Evolutionary conservation across 352 stramenopile genomes (phyloP), one percentile per base, ranked within the genome.

Genomic region (Pythium chondricola): DNA sequence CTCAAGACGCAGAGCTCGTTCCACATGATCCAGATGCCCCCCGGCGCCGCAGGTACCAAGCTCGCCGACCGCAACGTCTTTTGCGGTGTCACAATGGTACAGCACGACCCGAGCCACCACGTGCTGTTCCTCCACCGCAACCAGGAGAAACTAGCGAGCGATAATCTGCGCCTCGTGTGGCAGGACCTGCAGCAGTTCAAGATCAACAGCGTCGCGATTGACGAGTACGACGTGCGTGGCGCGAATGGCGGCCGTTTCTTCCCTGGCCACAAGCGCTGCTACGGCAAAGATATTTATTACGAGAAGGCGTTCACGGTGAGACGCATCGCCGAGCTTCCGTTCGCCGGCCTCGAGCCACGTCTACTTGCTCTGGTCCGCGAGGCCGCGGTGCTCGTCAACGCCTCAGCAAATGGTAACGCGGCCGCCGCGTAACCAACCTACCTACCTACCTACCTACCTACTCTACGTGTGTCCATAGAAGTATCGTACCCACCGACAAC

Each of bases 291-390:
- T 13, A 30, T 45, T 5, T 11, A 49, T 17, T 60, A 45, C 52
- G 66, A 83, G 14, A 74, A 80, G 43, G 56, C 76, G 6, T 89
- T 83, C 50, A 80, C 71, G 27, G 52, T 89, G 9, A 79, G 75
- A 21, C 66, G 72, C 4, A 73, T 89, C 56, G 69, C 48, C 33
- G 65, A 65, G 9, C 80, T 85, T 49, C 45, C 63, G 1, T 87
- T 87, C 52, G 71, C 72, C 41, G 61, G 74, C 11, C 51, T 88
- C 10, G 77, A 86, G 49, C 37, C 59, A 17, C 59, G 72, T 32
- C 61, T 86, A 14, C 47, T 83, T 6, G 57, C 48, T 16, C 81
- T 70, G 41, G 65, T 61, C 27, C 55, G 63, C 30, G 69, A 76
- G 4, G 69, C 60, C 7, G 61, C 41, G 37, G 38, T n/a, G n/a